Evolutionary conservation across 1,284 basidiomycete species (phyloP), one percentile per base, ranked within the genome.

Genomic region (Anthracocystis setariae): DNA sequence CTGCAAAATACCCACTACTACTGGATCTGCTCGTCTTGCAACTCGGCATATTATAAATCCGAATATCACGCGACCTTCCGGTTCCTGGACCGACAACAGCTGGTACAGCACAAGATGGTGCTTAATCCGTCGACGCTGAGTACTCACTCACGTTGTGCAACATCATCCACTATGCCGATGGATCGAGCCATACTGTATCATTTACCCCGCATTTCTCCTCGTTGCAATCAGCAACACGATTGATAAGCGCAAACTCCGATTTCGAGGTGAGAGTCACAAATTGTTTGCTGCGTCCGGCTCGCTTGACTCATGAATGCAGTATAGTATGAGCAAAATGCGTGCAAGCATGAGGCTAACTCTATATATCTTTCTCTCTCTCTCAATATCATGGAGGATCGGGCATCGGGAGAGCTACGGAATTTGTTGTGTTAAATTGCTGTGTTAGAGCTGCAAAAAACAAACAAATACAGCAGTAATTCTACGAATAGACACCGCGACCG

Each of bases 21-120:
- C n/a, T n/a, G n/a, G n/a, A n/a, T n/a, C n/a, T n/a, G n/a, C 21
- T n/a, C 21, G 42, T 23, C 42, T 27, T 15, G 7, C 8, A 21
- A 8, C 18, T 7, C 21, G 9, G 7, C 17, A 39, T 39, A 23
- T 15, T 18, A 9, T 35, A 46, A 46, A 9, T 15, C 45, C 45
- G 45, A 46, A 12, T 29, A 46, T 46, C 45, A 46, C 27, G 45
- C 45, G 27, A 46, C 45, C 18, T 33, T 33, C 32, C 35, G 13
- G 7, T 8, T 17, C 35, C 35, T 13, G 5, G 8, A 9, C 35
- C 35, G n/a, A 37, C 7, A 37, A 7, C 21, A 18, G 8, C 15
- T 10, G 39, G 21, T 7, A 7, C 3, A 42, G 10, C 39, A 8
- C 9, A 39, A 15, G 37, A 12, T 18, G 39, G 10, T 10, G 15